Evolutionary conservation across 805 yeast species (phyloP), one percentile per base, ranked within the genome.

Genomic region (Hanseniaspora hatyaiensis): DNA sequence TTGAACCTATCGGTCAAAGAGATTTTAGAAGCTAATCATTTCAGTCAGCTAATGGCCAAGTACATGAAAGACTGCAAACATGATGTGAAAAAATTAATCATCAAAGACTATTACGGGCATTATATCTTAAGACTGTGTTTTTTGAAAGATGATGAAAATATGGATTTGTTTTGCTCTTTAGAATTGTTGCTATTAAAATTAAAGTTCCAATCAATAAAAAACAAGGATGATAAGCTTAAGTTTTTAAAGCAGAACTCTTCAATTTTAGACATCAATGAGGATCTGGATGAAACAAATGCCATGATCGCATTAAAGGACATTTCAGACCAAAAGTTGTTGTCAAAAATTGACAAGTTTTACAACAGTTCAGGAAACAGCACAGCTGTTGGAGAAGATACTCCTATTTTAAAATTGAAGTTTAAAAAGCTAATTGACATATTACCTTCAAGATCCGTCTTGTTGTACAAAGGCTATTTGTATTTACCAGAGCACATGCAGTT

Each of bases 81-180:
- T 57, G 28, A 43, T 18, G 29, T 43, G 13, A 42, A 36, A 16
- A 19, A 49, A 20, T 40, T 28, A 12, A 36, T 48, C 11, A 74
- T 74, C 53, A 89, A 89, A 60, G 99, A 92, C 64, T 89, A 86
- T 58, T 86, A 84, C 61, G 82, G 95, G 5, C 99, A 92, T 65
- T 92, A 68, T 60, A 88, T 89, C 30, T 65, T 92, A 53, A 71
- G 96, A 48, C 69, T 92, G 33, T 95, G 94, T 39, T 92, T 92
- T 60, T 84, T 96, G 59, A 77, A 94, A 52, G 75, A 78, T 3
- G 84, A 83, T 42, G 97, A 89, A 51, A 70, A 88, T 42, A 73
- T 96, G 52, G 75, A 72, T 30, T 76, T 89, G 59, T 89, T 92
- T 57, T 68, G 84, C 28, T 74, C 77, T 54, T 77, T 87, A 28